Evolutionary conservation across 768 basidiomycete species (phyloP).

Genomic region (Leccinum ochraceum): DNA sequence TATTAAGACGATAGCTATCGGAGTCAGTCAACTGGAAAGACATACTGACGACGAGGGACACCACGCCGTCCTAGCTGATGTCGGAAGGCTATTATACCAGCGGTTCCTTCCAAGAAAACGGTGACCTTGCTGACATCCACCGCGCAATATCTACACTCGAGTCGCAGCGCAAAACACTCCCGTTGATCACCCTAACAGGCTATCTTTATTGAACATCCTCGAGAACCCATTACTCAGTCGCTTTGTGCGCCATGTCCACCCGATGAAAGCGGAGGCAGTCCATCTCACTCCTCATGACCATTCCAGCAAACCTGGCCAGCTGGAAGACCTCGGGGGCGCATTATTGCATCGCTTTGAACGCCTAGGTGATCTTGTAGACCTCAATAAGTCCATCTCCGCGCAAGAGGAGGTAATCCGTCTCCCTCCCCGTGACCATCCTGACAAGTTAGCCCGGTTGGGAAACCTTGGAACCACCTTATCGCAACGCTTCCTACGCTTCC

Average conservation of each 20-base stretch:
- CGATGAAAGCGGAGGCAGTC: not conserved
- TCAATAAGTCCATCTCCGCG: not conserved
- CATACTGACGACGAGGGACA: no score
- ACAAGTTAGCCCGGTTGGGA: not conserved
- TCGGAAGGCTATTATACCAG: no score
- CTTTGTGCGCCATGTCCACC: not conserved
- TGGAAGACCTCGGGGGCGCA: not conserved
- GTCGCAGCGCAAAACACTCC: not conserved
- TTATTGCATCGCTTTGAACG: not conserved
- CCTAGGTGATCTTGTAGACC: not conserved
- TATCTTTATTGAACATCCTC: not conserved
- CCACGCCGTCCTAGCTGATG: no score
- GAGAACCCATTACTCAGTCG: not conserved
- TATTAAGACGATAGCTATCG: no score
- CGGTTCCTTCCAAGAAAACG: not conserved
- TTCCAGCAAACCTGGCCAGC: not conserved
- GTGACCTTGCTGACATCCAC: not conserved
- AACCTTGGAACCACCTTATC: not conserved
- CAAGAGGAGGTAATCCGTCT: not conserved
- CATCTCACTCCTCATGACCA: not conserved
- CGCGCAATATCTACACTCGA: not conserved
- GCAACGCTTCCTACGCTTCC: no score
- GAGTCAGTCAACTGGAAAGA: no score
- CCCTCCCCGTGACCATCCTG: not conserved
- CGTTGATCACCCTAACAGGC: not conserved